Base-by-base conservation (phyloP, 805 yeast species). In the Hanseniaspora guilliermondii region DNA sequence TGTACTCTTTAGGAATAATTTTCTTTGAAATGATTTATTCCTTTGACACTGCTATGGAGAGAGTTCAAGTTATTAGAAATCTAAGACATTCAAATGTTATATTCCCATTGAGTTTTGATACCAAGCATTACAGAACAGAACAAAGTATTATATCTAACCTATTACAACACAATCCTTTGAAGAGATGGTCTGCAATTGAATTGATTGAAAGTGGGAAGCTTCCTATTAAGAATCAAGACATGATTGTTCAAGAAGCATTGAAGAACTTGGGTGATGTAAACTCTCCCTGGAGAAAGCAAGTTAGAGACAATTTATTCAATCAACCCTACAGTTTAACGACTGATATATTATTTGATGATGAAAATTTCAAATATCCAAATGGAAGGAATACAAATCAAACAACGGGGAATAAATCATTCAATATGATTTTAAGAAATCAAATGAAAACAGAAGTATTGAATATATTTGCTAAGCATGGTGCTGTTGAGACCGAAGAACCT, bases 251-350 rank as follows among this genome's bases (percentile, higher is more conserved):
- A 62, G 95, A 88, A 62, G 96, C 96, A 0, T 71, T 93, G 59
- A 80, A 82, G 59, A 85, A 88, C 30, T 68, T 93, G 56, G 84
- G 95, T 0, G 89, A 88, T 65, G 91, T 96, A 0, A 80, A 93
- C 0, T 86, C 96, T 0, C 89, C 95, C 1, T 88, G 96, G 94
- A 93, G 89, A 59, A 86, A 82, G 58, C 95, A 88, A 65, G 96
- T 93, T 0, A 76, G 96, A 62, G 85, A 83, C 53, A 84, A 93
- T 0, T 69, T 93, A 36, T 93, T 93, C 66, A 75, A 85, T 16
- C 94, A 87, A 61, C 88, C 96, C 0, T 83, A 87, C 61, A 82
- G 83, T 66, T 74, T 85, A 56, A 95, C 95, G 0, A 81, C 83
- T 59, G 96, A 87, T 65, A 77, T 87, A 14, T 71, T 93, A 57